A percentile compares a stretch with the other conserved stretches of the same genome.
Conservation (phyloP, 2,329 filamentous ascomycete genomes). For the Xylaria sp. region DNA sequence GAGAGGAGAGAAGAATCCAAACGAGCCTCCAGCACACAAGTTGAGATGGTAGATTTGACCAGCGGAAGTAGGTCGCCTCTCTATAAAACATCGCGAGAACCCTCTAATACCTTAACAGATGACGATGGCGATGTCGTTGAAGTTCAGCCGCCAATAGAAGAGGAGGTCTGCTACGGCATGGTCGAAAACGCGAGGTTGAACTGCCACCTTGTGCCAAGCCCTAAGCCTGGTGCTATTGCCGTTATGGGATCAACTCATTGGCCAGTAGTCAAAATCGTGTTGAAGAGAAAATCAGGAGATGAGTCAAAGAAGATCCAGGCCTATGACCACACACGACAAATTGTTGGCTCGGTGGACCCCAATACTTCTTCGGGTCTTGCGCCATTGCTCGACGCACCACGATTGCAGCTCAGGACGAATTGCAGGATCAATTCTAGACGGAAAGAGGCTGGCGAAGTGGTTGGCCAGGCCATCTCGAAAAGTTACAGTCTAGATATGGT, state of each 20-base stretch:
- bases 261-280: slow-evolving; percentile 75
- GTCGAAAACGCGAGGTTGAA: slow-evolving; percentile 71
- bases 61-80: slow-evolving; percentile 49
- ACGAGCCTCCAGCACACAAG: slow-evolving; percentile 31
- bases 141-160: slow-evolving; percentile 63
- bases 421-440: slow-evolving; percentile 72
- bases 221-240: slow-evolving; percentile 66
- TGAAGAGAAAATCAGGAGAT: slow-evolving; percentile 65
- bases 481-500: slow-evolving; percentile 72
- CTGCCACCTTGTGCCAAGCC: slow-evolving; percentile 70
- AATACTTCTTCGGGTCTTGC: slow-evolving; percentile 70
- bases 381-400: slow-evolving; percentile 72
- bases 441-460: slow-evolving; percentile 66
- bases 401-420: slow-evolving; percentile 70
- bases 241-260: slow-evolving; percentile 66
- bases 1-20: slow-evolving; percentile 57
- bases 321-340: slow-evolving; percentile 70
- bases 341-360: slow-evolving; percentile 78
- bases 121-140: slow-evolving; percentile 65
- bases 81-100: slow-evolving; percentile 19
- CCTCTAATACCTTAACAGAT: slow-evolving; percentile 37
- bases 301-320: slow-evolving; percentile 69
- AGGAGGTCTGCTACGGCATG: slow-evolving; percentile 83
- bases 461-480: slow-evolving; percentile 66
- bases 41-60: slow-evolving; percentile 64